Evolutionary conservation across 805 yeast species (phyloP), one percentile per base, ranked within the genome.

Genomic region (Wickerhamiella musiphila): DNA sequence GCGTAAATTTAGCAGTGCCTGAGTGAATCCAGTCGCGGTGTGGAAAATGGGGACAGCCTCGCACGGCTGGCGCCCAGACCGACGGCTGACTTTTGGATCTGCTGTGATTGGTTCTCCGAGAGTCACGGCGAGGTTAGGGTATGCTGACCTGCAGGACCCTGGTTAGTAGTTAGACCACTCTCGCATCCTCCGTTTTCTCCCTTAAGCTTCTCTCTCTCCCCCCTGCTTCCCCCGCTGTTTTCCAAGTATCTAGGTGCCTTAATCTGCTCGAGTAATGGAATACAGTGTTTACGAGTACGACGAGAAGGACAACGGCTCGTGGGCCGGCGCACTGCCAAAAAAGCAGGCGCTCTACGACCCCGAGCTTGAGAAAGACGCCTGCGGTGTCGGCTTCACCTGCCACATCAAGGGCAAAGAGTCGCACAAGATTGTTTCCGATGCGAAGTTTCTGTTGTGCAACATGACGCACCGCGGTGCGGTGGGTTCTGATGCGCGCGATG

Each of bases 401-500:
- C 81, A 86, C 61, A 77, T 84, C 60, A 81, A 83, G 56, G 95
- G 95, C 35, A 52, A 64, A 19, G 68, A 73, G 18, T 75, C 92
- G 33, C 98, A 90, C 62, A 83, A 84, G 52, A 82, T 86, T 46
- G 83, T 86, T 38, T 73, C 92, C 26, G 96, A 90, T 60, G 94
- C 94, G 26, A 65, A 42, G 43, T 71, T 69, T 51, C 61, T 86
- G 48, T 70, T 86, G 34, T 84, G 96, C 62, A 86, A 90, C 60
- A 90, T 86, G 98, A 79, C 95, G 39, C 98, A 86, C 57, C 73
- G 98, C 61, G 98, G 98, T 52, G 96, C 96, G 25, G 94, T 84
- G 38, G 93, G 94, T 37, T 65, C 82, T 1, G 94, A 84, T 51
- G 93, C 95, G 15, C 72, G 83, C 48, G 94, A 86, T 54, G 98